phyloP scores from a whole-genome alignment of 1,284 basidiomycete genomes.

The Ustilago sp. region DNA sequence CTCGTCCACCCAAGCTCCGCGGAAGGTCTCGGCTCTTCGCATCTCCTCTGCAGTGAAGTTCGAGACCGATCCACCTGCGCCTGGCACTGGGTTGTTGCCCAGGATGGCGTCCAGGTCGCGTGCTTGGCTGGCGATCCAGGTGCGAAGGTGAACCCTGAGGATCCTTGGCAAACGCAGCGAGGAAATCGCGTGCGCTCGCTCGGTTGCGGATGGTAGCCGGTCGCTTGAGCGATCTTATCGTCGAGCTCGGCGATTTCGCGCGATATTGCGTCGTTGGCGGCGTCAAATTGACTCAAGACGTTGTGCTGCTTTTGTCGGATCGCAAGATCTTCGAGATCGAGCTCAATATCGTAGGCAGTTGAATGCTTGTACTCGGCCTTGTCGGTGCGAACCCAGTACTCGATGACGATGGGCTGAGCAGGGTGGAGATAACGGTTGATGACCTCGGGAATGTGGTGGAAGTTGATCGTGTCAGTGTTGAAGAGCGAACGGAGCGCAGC shows the following conservation, averaged over 20 bases:
- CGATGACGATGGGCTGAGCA: constrained; percentile 85
- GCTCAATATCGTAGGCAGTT: constrained; percentile 84
- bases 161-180: constrained; percentile 83
- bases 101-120: constrained; percentile 88
- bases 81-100: constrained; percentile 73
- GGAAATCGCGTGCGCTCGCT: constrained; percentile 85
- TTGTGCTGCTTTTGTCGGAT: constrained; percentile 81
- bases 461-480: constrained; percentile 75
- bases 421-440: constrained; percentile 83
- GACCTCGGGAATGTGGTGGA: constrained; percentile 86
- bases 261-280: constrained; percentile 73
- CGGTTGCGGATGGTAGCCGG: constrained; percentile 80
- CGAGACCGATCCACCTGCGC: constrained; percentile 75
- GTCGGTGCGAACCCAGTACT: constrained; percentile 74
- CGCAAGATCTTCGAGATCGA: constrained; percentile 85
- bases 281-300: constrained; percentile 79
- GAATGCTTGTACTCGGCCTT: constrained; percentile 69
- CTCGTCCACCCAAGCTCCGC: constrained; percentile 80
- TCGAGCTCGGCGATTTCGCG: constrained; percentile 82
- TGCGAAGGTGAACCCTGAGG: constrained; percentile 85
- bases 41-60: constrained; percentile 81
- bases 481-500: constrained; percentile 68
- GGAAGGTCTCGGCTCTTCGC: constrained; percentile 87
- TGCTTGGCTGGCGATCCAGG: constrained; percentile 90
- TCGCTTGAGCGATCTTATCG: constrained; percentile 75